Evolutionary conservation across 2,329 filamentous ascomycete species (phyloP).

Genomic region (Cyphellophora europaea): DNA sequence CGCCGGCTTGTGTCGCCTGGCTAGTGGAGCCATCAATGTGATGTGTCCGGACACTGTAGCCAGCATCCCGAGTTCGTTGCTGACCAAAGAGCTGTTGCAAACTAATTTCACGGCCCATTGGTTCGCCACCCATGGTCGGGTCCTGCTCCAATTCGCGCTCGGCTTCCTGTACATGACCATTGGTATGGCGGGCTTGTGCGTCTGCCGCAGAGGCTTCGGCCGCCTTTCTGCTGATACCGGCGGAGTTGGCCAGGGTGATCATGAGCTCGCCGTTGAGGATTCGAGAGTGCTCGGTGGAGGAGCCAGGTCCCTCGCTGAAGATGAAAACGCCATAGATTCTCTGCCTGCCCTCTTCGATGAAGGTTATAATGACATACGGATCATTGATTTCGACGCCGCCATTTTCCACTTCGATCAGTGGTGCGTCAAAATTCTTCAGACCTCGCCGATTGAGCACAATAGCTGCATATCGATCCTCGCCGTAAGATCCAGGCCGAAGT

Average conservation of each 20-base stretch:
- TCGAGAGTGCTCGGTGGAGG: slow-evolving; percentile 43
- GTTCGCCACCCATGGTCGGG: too few species aligned
- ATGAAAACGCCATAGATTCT: slow-evolving; percentile 55
- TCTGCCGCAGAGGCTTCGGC: slow-evolving; percentile 28
- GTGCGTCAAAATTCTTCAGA: slow-evolving; percentile 60
- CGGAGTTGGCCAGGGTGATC: slow-evolving; percentile 44
- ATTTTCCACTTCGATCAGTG: slow-evolving; percentile 46
- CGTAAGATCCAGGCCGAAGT: slow-evolving; percentile 33
- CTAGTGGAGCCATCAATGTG: slow-evolving; percentile 17
- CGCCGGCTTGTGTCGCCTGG: background rate
- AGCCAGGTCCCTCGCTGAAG: slow-evolving; percentile 49
- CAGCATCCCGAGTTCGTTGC: slow-evolving; percentile 42
- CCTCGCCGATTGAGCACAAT: slow-evolving; percentile 66
- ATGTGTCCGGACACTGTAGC: slow-evolving; percentile 40
- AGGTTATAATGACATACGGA: slow-evolving; percentile 52
- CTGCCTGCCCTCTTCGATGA: slow-evolving; percentile 19
- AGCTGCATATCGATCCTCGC: slow-evolving; percentile 44
- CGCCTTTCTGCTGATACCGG: slow-evolving; percentile 38
- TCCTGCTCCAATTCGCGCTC: slow-evolving; percentile 21
- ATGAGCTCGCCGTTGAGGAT: slow-evolving; percentile 39
- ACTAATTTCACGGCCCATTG: slow-evolving; percentile 43
- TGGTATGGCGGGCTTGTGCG: slow-evolving; percentile 19
- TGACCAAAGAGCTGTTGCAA: slow-evolving; percentile 47
- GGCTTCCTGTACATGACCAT: slow-evolving; percentile 27
- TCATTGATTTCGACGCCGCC: slow-evolving; percentile 56